These are phyloP conservation scores for Moringa oleifera DNA, from an alignment of 345 rosid genomes.

Conservation along the genomic window DNA sequence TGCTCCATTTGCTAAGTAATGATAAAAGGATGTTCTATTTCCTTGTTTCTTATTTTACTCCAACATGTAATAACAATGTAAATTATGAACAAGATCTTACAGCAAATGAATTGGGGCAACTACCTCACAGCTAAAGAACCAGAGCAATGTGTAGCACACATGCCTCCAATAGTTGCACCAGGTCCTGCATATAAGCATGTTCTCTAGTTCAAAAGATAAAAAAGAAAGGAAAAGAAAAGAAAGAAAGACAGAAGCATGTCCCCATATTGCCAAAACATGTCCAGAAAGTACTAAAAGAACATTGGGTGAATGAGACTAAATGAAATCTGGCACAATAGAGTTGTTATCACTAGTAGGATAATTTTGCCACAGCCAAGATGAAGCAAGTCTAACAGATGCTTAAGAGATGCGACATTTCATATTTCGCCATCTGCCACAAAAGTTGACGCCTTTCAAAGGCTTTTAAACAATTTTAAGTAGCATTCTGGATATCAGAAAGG, in stretches of 20 bases:
- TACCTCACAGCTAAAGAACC: slow-evolving; percentile 96
- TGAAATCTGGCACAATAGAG: neutral
- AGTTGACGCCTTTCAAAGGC: too few species aligned
- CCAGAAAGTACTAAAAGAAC: slow-evolving; percentile 2
- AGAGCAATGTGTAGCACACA: slow-evolving; percentile 98
- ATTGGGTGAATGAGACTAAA: neutral
- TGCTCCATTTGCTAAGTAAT: too few species aligned
- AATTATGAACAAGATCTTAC: neutral
- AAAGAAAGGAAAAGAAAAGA: too few species aligned
- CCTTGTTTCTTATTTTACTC: neutral
- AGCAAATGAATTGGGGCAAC: slow-evolving; percentile 14
- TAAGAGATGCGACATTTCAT: too few species aligned
- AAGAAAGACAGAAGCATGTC: too few species aligned
- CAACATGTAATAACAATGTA: neutral
- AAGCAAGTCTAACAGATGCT: neutral
- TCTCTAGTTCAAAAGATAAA: neutral
- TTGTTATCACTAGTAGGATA: neutral
- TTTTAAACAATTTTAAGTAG: slow-evolving; percentile 4
- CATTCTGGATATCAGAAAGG: too few species aligned
- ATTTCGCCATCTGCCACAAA: too few species aligned
- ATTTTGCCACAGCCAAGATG: neutral
- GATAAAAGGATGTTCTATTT: neutral
- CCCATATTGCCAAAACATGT: neutral
- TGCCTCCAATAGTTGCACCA: slow-evolving; percentile 92
- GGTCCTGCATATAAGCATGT: slow-evolving; percentile 55